Evolutionary conservation across 257 asterid species (phyloP), one percentile per base, ranked within the genome.

Genomic region (Hygrophila difformis): DNA sequence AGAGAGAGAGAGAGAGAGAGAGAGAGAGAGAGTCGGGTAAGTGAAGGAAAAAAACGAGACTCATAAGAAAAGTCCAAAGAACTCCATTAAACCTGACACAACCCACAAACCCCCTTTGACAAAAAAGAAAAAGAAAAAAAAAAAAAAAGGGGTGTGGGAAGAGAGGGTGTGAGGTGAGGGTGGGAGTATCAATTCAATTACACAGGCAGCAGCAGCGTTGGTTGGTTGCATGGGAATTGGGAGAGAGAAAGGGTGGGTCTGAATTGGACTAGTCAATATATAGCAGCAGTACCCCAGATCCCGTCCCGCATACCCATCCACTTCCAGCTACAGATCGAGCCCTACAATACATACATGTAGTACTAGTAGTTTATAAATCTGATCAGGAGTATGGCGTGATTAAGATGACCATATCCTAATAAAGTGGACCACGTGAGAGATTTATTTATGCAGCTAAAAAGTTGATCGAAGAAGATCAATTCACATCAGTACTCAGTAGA

Each of bases 61-160:
- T 47, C 10, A 12, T 43, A 46, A 38, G 60, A 62, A 62, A 67
- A 62, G 69, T 60, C 69, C 73, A 67, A 62, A 57, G 15, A 63
- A 68, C 53, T 68, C 61, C 61, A 63, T 59, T 63, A 70, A 69
- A 64, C 53, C 76, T 64, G 76, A 69, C 76, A 69, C 74, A 69
- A 4, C 8, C 37, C 37, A 33, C 37, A 33, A 33, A 9, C 37
- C 37, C n/a, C n/a, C n/a, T n/a, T n/a, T n/a, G n/a, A n/a, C n/a
- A n/a, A n/a, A n/a, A n/a, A n/a, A n/a, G n/a, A n/a, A n/a, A n/a
- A n/a, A n/a, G n/a, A n/a, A n/a, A n/a, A n/a, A 33, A 9, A 33
- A 33, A 33, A 5, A 5, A 33, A 33, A 33, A 33, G 2, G 8
- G 6, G 37, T 4, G 37, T 4, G 37, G 2, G 37, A n/a, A 5